Evolutionary conservation across 2,329 filamentous ascomycete species (phyloP).

Genomic region (Arachnomyces sp.): DNA sequence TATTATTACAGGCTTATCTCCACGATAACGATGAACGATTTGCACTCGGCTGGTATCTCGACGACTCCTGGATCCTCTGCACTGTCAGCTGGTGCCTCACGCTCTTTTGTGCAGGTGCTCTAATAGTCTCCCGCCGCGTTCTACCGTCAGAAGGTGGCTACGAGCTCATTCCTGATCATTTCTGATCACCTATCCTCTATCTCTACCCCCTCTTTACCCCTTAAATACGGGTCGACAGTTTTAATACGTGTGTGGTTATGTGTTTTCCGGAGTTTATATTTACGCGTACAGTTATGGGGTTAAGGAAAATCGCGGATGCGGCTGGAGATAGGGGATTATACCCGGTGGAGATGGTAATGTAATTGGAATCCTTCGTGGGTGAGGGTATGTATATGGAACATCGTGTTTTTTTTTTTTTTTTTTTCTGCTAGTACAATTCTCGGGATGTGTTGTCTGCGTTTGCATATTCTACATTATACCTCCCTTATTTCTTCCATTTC

Average conservation of each 20-base stretch:
- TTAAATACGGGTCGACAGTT: not conserved
- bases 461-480: too few relatives aligned
- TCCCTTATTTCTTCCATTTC: too few relatives aligned
- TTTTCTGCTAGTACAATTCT: too few relatives aligned
- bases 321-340: too few relatives aligned
- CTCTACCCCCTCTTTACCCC: not conserved
- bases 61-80: slow-evolving; percentile 68
- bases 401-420: too few relatives aligned
- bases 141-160: slow-evolving; percentile 80
- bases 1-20: slow-evolving; percentile 68
- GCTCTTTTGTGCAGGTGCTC: slow-evolving; percentile 46
- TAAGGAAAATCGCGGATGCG: too few relatives aligned
- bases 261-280: too few relatives aligned
- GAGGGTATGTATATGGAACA: too few relatives aligned
- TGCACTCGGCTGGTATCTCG: slow-evolving; percentile 72
- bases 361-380: too few relatives aligned
- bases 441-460: too few relatives aligned
- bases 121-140: slow-evolving; percentile 60
- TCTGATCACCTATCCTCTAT: slow-evolving; percentile 6
- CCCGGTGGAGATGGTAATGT: too few relatives aligned
- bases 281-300: too few relatives aligned
- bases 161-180: slow-evolving; percentile 57
- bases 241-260: not conserved
- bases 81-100: slow-evolving; percentile 54
- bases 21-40: slow-evolving; percentile 80